Evolutionary conservation across 2,329 filamentous ascomycete species (phyloP), one percentile per base, ranked within the genome.

Genomic region (Graphilbum sp.): DNA sequence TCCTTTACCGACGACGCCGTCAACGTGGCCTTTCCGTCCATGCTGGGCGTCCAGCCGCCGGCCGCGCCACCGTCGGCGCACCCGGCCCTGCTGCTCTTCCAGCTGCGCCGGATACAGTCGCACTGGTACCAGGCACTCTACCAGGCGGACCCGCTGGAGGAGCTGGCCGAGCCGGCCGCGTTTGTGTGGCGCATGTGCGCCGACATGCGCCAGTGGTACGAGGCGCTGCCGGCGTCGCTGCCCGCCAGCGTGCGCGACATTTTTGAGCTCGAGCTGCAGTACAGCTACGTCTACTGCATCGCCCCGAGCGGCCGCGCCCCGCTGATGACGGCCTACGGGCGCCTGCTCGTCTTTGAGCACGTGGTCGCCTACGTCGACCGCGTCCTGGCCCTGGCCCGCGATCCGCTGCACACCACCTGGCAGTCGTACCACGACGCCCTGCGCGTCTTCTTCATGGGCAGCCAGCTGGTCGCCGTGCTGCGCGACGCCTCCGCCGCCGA

Each of bases 1-100:
- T 94, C 88, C 0, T 95, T 96, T 52, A 88, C 85, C 0, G 88
- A 96, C 52, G 84, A 88, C 40, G 80, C 87, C 6, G 72, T 82
- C 20, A 79, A 83, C 46, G 87, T 96, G 23, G 72, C 71, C n/a
- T 72, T 86, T 44, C 85, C 86, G 2, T 67, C 70, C 38, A 54
- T 59, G 44, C 52, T 60, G 8, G 41, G 41, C 1, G 36, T 38
- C 3, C 2, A 24, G 24, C 10, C 36, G 27, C 16, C 27, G 24
- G 1, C 53, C 49, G 62, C 53, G 41, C 67, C 52, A 41, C 68
- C 59, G 48, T 67, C 56, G 1, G 70, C 79, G 25, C 75, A 82
- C 40, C 72, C 82, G 5, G 85, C 86, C 0, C 63, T 85, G 11
- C 69, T 86, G 16, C 61, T 94, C 2, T 88, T 94, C 52, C 76